These are phyloP conservation scores for Thraustotheca clavata DNA, from an alignment of 352 stramenopile species.

Conservation along the genomic window DNA sequence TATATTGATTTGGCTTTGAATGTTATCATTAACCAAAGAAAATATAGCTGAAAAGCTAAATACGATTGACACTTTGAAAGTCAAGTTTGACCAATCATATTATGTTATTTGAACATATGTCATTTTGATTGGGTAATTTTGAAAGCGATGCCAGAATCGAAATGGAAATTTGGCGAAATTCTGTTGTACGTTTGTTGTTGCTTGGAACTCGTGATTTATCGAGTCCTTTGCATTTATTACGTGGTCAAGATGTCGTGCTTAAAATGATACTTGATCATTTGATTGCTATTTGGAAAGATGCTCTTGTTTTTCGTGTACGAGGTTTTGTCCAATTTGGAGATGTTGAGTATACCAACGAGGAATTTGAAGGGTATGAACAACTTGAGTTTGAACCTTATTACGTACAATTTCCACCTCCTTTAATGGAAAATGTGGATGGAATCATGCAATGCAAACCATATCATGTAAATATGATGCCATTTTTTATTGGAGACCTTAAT, in stretches of 20 bases:
- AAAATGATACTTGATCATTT: neutral
- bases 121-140: no score
- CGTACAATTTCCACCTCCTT: neutral
- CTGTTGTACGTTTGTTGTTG: neutral
- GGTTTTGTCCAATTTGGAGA: neutral
- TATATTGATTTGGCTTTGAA: no score
- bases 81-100: no score
- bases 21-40: no score
- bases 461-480: constrained; percentile 25
- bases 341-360: neutral
- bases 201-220: constrained; percentile 8
- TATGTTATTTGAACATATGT: no score
- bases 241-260: constrained; percentile 13
- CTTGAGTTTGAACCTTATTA: neutral
- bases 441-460: neutral
- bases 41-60: no score
- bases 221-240: constrained; percentile 6
- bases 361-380: neutral
- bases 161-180: no score
- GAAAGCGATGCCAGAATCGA: no score
- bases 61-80: no score
- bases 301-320: neutral
- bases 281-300: neutral
- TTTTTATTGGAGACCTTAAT: neutral
- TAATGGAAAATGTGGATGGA: neutral